These are phyloP conservation scores for Thelonectria blattea DNA, from an alignment of 2,329 filamentous ascomycete species.

Conservation along the genomic window DNA sequence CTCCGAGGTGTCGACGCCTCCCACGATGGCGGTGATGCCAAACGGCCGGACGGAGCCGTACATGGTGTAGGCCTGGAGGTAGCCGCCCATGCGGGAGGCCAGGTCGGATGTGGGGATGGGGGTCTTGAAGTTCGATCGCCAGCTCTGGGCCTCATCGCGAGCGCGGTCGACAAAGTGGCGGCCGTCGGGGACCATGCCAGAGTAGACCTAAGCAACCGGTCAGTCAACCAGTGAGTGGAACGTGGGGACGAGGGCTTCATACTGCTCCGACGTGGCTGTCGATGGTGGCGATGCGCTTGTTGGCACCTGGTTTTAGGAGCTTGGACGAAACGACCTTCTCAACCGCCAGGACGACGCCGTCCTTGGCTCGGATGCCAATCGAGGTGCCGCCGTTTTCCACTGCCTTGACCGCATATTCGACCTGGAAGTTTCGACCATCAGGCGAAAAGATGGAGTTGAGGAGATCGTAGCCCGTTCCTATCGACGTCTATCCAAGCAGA, in stretches of 20 bases:
- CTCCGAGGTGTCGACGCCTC: conserved; percentile 88
- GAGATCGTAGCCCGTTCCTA: conserved; percentile 99
- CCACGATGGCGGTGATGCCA: conserved; percentile 93
- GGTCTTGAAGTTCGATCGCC: conserved; percentile 93
- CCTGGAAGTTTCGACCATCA: conserved; percentile 98
- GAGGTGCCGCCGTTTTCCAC: conserved; percentile 98
- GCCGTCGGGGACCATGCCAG: conserved; percentile 92
- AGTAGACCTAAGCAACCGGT: conserved; percentile 74
- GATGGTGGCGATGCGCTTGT: conserved; percentile 95
- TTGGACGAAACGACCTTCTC: conserved; percentile 98
- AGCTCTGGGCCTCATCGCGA: conserved; percentile 89
- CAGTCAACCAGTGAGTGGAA: conserved; percentile 2
- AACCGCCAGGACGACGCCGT: conserved; percentile 92
- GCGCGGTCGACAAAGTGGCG: conserved; percentile 94
- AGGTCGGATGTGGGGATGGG: conserved; percentile 90
- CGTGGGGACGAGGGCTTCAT: conserved; percentile 48
- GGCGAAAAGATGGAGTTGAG: conserved; percentile 99
- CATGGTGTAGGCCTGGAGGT: conserved; percentile 96
- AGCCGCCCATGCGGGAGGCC: conserved; percentile 91
- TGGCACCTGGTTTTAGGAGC: conserved; percentile 90
- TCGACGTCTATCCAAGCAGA: conserved; percentile 78
- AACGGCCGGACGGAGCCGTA: conserved; percentile 97
- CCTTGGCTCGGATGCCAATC: conserved; percentile 95
- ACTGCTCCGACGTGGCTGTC: conserved; percentile 94
- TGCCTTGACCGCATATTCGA: conserved; percentile 98